A percentile compares a stretch with the other conserved stretches of the same genome.
Conservation (phyloP, 306 rosid genomes). For the Cucumis hystrix region DNA sequence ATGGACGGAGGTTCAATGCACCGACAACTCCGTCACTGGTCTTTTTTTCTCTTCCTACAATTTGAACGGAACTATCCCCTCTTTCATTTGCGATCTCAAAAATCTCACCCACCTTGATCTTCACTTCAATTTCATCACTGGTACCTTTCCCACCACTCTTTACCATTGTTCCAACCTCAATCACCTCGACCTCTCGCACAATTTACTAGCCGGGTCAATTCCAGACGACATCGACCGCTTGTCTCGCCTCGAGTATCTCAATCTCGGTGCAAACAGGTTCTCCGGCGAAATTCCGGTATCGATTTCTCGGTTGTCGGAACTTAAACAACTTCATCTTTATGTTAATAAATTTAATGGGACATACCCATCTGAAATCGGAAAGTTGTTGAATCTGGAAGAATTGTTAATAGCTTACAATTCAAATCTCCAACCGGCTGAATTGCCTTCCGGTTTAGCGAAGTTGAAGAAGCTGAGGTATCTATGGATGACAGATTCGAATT, state of each 20-base stretch:
- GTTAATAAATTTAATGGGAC: slow-evolving; percentile 26
- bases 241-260: slow-evolving; percentile 24
- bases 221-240: slow-evolving; percentile 34
- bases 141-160: slow-evolving; percentile 41
- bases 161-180: slow-evolving; percentile 43
- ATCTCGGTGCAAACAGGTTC: slow-evolving; percentile 30
- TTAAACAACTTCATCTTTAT: slow-evolving; percentile 20
- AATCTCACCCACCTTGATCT: slow-evolving; percentile 40
- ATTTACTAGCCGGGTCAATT: slow-evolving; percentile 33
- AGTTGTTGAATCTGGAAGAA: slow-evolving; percentile 38
- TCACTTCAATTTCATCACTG: slow-evolving; percentile 17
- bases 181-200: slow-evolving; percentile 27
- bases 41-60: background rate
- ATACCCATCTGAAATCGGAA: slow-evolving; percentile 36
- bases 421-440: slow-evolving; percentile 8
- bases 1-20: slow-evolving; percentile 50
- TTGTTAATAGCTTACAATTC: slow-evolving; percentile 17
- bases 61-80: slow-evolving; percentile 27
- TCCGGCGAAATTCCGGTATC: slow-evolving; percentile 42
- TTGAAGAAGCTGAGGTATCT: slow-evolving; percentile 37
- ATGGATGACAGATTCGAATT: slow-evolving; percentile 15
- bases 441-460: slow-evolving; percentile 28
- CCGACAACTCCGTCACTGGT: slow-evolving; percentile 26
- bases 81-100: slow-evolving; percentile 51
- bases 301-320: slow-evolving; percentile 29